Base-by-base conservation (phyloP, 768 basidiomycete species). In the Auricularia auricula-judae region DNA sequence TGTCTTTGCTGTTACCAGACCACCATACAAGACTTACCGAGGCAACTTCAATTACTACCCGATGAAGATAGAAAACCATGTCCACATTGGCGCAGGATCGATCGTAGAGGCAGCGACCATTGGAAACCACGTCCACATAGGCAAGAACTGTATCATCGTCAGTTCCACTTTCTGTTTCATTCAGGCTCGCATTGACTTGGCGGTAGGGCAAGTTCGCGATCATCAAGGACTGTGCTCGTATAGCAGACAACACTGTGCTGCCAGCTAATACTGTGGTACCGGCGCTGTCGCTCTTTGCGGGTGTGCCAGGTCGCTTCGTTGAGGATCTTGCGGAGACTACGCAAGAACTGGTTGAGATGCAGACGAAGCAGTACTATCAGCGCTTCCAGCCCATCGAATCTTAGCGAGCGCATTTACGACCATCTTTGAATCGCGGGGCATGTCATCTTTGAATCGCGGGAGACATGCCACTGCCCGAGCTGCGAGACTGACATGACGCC, bases 41-140 rank as follows among this genome's bases (percentile, higher is more conserved):
- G 90, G 89, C 66, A 87, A 89, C 67, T 92, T 93, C 80, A 97
- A 98, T 72, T 98, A 95, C 76, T 98, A 98, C 71, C 96, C 96
- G 4, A 93, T 98, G 87, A 93, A 95, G 73, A 86, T 99, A 10
- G 92, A 93, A 2, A 95, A 98, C 75, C 86, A 92, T 72, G 97
- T 98, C 29, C 88, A 96, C 67, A 91, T 99, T 56, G 96, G 95
- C 16, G 84, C 89, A n/a, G 84, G 84, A 68, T 84, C 83, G 53
- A 85, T 98, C 63, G 83, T 99, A 23, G 97, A 99, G 76, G 97
- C 97, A 0, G 94, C 95, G 0, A 89, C 87, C 2, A 94, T 98
- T 61, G 96, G 97, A 3, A 92, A 88, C 70, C 87, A 93, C 68
- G 94, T 97, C 61, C 86, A 93, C 72, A 96, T 99, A 65, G 96